Conservation (phyloP, 352 stramenopile genomes). For the Phytophthora pinifolia region DNA sequence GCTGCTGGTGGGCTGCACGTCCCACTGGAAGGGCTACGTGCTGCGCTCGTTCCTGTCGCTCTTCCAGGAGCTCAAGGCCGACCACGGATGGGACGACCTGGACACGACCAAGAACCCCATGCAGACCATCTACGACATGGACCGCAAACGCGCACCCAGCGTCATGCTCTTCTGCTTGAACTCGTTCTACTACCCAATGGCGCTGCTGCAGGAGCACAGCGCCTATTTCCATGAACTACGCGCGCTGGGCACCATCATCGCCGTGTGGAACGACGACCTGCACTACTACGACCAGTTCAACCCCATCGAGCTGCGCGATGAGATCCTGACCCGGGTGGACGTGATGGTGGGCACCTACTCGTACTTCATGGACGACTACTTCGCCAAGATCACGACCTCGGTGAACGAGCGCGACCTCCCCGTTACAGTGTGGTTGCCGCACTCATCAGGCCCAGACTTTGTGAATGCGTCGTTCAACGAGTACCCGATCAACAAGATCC, state of each 20-base stretch:
- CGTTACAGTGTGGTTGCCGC: slow-evolving; percentile 65
- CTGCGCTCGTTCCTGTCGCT: slow-evolving; percentile 65
- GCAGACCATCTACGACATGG: slow-evolving; percentile 63
- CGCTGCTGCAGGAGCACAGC: slow-evolving; percentile 60
- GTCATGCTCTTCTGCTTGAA: slow-evolving; percentile 81
- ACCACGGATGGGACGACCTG: slow-evolving; percentile 71
- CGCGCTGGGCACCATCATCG: slow-evolving; percentile 61
- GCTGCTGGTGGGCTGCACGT: slow-evolving; percentile 65
- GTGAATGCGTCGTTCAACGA: slow-evolving; percentile 60
- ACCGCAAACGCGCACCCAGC: slow-evolving; percentile 59
- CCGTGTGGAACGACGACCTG: slow-evolving; percentile 80
- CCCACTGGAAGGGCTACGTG: slow-evolving; percentile 64
- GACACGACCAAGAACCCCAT: slow-evolving; percentile 49
- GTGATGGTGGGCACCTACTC: slow-evolving; percentile 73
- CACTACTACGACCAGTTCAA: slow-evolving; percentile 84
- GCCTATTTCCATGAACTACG: slow-evolving; percentile 72
- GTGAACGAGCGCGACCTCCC: slow-evolving; percentile 65
- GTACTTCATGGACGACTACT: slow-evolving; percentile 82
- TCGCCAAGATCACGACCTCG: slow-evolving; percentile 46
- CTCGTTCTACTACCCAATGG: slow-evolving; percentile 66
- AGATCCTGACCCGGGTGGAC: slow-evolving; percentile 65
- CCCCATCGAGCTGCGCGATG: slow-evolving; percentile 51
- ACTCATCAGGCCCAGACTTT: slow-evolving; percentile 67
- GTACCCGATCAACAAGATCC: slow-evolving; percentile 74
- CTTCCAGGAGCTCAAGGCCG: slow-evolving; percentile 62